phyloP scores from a whole-genome alignment of 345 rosid genomes.

The Arabidopsis suecica region DNA sequence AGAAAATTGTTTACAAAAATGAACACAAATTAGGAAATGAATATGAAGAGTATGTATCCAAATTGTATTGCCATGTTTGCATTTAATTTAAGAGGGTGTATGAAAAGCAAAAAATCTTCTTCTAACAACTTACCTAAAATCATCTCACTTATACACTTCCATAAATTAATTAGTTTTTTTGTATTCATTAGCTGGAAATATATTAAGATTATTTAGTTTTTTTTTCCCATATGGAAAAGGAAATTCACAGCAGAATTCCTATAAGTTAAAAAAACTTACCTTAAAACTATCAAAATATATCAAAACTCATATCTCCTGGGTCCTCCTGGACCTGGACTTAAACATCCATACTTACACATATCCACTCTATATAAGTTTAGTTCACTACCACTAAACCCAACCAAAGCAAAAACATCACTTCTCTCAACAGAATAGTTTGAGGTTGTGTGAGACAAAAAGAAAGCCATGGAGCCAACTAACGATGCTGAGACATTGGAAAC shows the following conservation, averaged over 20 bases:
- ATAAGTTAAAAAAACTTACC: not conserved
- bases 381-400: not conserved
- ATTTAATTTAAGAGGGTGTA: not conserved
- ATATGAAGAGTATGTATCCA: not conserved
- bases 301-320: not conserved
- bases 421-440: not conserved
- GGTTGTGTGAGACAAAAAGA: not conserved
- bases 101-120: slow-evolving; percentile 1
- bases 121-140: not conserved
- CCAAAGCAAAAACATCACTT: not conserved
- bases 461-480: slow-evolving; percentile 9
- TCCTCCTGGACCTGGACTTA: not conserved
- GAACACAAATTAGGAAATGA: not conserved
- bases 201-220: not conserved
- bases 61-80: not conserved
- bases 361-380: slow-evolving; percentile 24
- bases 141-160: not conserved
- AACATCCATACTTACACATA: not conserved
- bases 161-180: not conserved
- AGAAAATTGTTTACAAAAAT: not conserved
- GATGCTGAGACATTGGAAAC: not conserved
- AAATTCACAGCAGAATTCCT: not conserved
- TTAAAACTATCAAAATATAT: not conserved
- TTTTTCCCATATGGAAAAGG: not conserved
- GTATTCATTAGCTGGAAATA: not conserved